Evolutionary conservation across 2,329 filamentous ascomycete genomes (phyloP), one percentile per base, ranked within the genome.

Genomic region (Ascochyta lentis): DNA sequence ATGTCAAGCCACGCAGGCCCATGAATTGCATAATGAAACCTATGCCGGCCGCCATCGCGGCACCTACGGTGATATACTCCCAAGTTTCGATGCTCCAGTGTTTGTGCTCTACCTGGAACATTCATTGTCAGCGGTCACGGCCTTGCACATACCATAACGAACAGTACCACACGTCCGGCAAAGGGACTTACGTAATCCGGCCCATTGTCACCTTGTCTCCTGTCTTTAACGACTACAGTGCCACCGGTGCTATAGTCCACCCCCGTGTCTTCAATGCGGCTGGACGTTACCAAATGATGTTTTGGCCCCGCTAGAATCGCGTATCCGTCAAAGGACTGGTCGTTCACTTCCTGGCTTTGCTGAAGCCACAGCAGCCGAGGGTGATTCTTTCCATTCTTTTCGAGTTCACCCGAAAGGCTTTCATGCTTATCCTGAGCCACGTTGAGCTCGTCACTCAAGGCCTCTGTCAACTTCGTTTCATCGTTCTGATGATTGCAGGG

Each of bases 1-100:
- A 49, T 4, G 46, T 13, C 8, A 49, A n/a, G 3, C 46, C 37
- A 8, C 46, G 24, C 27, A 49, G 23, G 3, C 46, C 46, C 35
- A 49, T 49, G 22, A 49, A 49, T 33, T 49, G 46, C 4, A 12
- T 24, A 10, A 49, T 16, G 10, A 49, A 41, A 10, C 46, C 46
- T 15, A 41, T 1, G 6, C 35, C 46, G 10, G 46, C 46, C 7
- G 46, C 37, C 3, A 27, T 3, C 1, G n/a, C 46, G 8, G 46
- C 46, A 24, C 24, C 16, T 9, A 41, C 46, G 6, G 46, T 49
- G 6, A 49, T 13, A 4, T 5, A 10, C 16, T 49, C n/a, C 46
- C 46, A 49, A 16, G 16, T 16, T 16, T 16, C 16, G 16, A 16
- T 16, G 16, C 16, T 16, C 16, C 16, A 16, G 16, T 16, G 16